Percentiles rank a stretch among this genome's conserved stretches.
phyloP scores from a whole-genome alignment of 257 asterid genomes.

The Rhazya stricta region DNA sequence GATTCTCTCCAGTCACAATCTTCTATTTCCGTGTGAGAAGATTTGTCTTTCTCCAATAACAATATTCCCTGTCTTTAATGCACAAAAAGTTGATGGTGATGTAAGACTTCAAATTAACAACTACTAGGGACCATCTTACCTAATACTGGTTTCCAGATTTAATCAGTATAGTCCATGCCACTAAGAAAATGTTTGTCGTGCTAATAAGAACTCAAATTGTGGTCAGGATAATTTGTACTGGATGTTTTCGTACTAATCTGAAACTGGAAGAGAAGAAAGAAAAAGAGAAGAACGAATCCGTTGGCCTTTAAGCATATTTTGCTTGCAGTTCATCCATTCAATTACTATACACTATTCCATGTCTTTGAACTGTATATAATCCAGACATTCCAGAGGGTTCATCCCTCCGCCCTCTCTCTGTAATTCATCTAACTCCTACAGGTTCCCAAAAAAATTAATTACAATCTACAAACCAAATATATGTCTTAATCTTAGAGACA shows the following conservation, averaged over 20 bases:
- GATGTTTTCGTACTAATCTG: background rate
- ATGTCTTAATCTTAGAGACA: too few species aligned
- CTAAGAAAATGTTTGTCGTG: background rate
- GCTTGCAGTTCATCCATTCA: background rate
- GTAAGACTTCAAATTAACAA: background rate
- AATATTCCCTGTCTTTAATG: conserved; percentile 1
- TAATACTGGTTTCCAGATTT: background rate
- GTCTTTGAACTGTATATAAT: background rate
- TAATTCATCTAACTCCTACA: background rate
- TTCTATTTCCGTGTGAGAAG: too few species aligned
- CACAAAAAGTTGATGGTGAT: background rate
- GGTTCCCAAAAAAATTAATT: background rate
- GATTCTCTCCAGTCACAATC: background rate
- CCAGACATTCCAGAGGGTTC: background rate
- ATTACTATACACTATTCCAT: background rate
- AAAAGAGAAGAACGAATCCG: background rate
- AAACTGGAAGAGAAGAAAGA: background rate
- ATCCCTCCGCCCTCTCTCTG: background rate
- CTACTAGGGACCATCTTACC: background rate
- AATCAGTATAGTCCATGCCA: background rate
- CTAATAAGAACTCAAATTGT: background rate
- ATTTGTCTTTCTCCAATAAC: conserved; percentile 3
- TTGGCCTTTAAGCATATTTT: background rate
- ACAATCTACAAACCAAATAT: background rate
- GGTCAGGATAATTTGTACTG: background rate